These are phyloP conservation scores for Pezicula rhizophila DNA, from an alignment of 2,329 filamentous ascomycete species.

Conservation along the genomic window DNA sequence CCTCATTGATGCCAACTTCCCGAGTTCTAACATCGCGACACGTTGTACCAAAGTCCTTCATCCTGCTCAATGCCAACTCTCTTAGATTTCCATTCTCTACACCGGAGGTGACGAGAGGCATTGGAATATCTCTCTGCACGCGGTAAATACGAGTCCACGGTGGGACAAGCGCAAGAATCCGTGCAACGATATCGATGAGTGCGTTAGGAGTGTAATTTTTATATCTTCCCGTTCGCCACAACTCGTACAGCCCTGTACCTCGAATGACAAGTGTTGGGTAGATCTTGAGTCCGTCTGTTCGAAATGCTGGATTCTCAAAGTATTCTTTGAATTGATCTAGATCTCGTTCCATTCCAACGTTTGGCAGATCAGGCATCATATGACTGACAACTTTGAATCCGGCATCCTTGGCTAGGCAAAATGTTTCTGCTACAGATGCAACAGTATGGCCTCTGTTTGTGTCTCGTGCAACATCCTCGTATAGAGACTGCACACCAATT, in stretches of 20 bases:
- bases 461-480: constrained; percentile 97
- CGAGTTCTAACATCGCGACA: constrained; percentile 94
- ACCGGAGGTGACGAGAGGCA: constrained; percentile 97
- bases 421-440: constrained; percentile 90
- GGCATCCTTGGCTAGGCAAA: constrained; percentile 94
- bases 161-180: constrained; percentile 90
- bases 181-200: constrained; percentile 87
- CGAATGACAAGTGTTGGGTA: constrained; percentile 97
- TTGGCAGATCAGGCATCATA: constrained; percentile 99
- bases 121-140: constrained; percentile 97
- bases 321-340: constrained; percentile 96
- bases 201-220: constrained; percentile 99
- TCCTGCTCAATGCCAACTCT: constrained; percentile 87
- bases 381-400: constrained; percentile 98
- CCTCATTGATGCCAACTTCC: constrained; percentile 97
- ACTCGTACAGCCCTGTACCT: constrained; percentile 90
- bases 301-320: constrained; percentile 92
- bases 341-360: constrained; percentile 97
- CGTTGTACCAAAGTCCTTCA: constrained; percentile 98
- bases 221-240: constrained; percentile 95
- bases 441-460: constrained; percentile 97
- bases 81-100: constrained; percentile 97
- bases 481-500: constrained; percentile 91
- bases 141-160: constrained; percentile 99
- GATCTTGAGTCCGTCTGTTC: constrained; percentile 95